Evolutionary conservation across 2,329 filamentous ascomycete species (phyloP), one percentile per base, ranked within the genome.

Genomic region (Sclerotinia spermophila): DNA sequence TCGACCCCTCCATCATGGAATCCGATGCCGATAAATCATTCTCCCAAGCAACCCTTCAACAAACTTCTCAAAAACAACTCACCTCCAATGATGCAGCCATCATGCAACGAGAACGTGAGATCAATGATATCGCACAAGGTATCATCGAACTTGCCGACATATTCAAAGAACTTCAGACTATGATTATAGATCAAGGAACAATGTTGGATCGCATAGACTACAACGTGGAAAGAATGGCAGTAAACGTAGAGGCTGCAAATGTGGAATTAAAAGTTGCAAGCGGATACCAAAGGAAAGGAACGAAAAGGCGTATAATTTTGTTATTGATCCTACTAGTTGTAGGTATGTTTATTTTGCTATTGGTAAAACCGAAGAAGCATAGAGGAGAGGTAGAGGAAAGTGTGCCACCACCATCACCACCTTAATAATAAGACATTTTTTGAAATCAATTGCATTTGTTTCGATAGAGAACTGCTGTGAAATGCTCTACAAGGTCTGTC

Each of bases 101-200:
- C 76, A 88, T 90, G 72, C 96, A 98, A 80, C 92, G 96, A 74
- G 96, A 99, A 82, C 90, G 92, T 55, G 96, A 98, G 81, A 99
- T 99, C 77, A 96, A 97, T 79, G 94, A 97, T 76, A 99, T 99
- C 74, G 96, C 96, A 2, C 94, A 97, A 79, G 95, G 96, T 71
- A 98, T 99, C 81, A 98, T 99, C 78, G 95, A 98, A 79, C 84
- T 99, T 11, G 93, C 95, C 5, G 96, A 97, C 80, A 93, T 99
- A 66, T 99, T 99, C 83, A 93, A 96, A 73, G 96, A 99, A 78
- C 84, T 99, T 42, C 96, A 99, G 81, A 90, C 86, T 62, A 98
- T 99, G 94, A 93, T 96, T 76, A 94, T 97, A 75, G 92, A 96
- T 79, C 92, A 96, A 80, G 93, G 93, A 68, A 96, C 93, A 21